Evolutionary conservation across 495 filamentous ascomycete species (phyloP).

Genomic region (Tirmania nivea): DNA sequence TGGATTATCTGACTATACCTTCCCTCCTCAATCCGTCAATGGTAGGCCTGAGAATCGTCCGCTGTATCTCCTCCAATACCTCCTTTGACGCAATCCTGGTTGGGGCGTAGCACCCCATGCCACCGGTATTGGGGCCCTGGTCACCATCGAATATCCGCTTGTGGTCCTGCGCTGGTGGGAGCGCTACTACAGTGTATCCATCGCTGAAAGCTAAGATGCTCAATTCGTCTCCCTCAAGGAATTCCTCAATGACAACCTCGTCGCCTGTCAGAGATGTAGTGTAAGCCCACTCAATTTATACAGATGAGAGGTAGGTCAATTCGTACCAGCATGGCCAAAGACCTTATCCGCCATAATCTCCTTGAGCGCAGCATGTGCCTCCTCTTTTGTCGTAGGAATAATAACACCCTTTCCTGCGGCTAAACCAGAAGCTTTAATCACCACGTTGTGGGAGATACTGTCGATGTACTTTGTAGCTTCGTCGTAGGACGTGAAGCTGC

Average conservation of each 20-base stretch:
- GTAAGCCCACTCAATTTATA: neutral
- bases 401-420: constrained; percentile 88
- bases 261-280: constrained; percentile 22
- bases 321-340: constrained; percentile 56
- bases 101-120: constrained; percentile 94
- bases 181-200: constrained; percentile 58
- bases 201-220: constrained; percentile 82
- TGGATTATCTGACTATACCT: constrained; percentile 21
- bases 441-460: constrained; percentile 47
- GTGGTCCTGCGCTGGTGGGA: constrained; percentile 92
- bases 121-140: constrained; percentile 80
- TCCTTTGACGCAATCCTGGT: constrained; percentile 59
- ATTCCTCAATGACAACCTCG: constrained; percentile 94
- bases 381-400: constrained; percentile 56
- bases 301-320: neutral
- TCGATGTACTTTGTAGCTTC: constrained; percentile 57
- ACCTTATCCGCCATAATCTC: constrained; percentile 78
- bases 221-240: constrained; percentile 73
- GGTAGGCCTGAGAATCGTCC: constrained; percentile 68
- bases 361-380: constrained; percentile 59
- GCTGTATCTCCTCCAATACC: constrained; percentile 54
- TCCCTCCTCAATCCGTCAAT: constrained; percentile 73
- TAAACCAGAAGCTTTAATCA: constrained; percentile 73
- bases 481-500: constrained; percentile 69
- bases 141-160: constrained; percentile 87